Evolutionary conservation across 2,329 filamentous ascomycete genomes (phyloP).

Genomic region (Gaeumannomyces tritici): DNA sequence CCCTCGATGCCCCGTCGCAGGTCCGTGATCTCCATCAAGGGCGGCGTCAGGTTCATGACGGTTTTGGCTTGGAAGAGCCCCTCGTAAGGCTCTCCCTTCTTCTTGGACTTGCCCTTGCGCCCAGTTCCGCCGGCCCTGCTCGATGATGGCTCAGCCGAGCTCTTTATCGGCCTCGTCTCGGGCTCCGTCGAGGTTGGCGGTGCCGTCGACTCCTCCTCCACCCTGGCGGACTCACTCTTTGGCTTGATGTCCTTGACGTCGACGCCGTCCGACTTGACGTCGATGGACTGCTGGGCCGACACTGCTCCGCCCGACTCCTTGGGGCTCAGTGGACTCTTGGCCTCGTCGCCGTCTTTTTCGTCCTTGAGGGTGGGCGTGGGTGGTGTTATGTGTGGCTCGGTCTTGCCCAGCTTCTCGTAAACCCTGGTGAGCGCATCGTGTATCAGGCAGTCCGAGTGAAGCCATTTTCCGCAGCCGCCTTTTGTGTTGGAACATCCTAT

Average conservation of each 20-base stretch:
- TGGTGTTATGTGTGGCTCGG: slow-evolving; percentile 35
- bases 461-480: slow-evolving; percentile 46
- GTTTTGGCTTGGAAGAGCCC: slow-evolving; percentile 42
- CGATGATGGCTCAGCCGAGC: slow-evolving; percentile 9
- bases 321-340: slow-evolving; percentile 38
- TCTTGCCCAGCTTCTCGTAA: slow-evolving; percentile 37
- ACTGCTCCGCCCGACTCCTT: slow-evolving; percentile 39
- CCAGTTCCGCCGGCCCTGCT: slow-evolving; percentile 4
- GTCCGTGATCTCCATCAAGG: slow-evolving; percentile 41
- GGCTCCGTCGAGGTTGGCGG: background rate
- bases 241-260: slow-evolving; percentile 19
- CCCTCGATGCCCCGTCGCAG: slow-evolving; percentile 35
- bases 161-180: background rate
- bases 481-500: slow-evolving; percentile 42
- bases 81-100: slow-evolving; percentile 23
- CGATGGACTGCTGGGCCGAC: slow-evolving; percentile 39
- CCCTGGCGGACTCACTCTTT: slow-evolving; percentile 18
- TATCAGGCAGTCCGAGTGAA: slow-evolving; percentile 54
- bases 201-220: slow-evolving; percentile 14
- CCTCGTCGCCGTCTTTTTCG: slow-evolving; percentile 29
- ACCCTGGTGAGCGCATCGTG: slow-evolving; percentile 42
- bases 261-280: slow-evolving; percentile 37
- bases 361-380: slow-evolving; percentile 25
- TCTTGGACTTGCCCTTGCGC: slow-evolving; percentile 1
- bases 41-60: slow-evolving; percentile 35